phyloP scores from a whole-genome alignment of 2,329 filamentous ascomycete genomes.

The Nothophaeocryptopus gaeumannii region DNA sequence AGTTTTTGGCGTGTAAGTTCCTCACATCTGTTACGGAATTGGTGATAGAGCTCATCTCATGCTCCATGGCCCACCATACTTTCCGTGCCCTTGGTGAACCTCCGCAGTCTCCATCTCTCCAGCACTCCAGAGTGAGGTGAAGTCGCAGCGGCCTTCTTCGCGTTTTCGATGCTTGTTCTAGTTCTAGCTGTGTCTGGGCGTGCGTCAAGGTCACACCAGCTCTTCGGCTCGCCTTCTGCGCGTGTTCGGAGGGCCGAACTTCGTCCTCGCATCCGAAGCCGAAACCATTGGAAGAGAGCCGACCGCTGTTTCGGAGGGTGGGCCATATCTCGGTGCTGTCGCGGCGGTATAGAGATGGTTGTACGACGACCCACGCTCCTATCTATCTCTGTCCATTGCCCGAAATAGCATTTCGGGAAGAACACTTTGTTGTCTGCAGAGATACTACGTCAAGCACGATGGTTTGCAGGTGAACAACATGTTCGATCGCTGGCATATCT shows the following conservation, averaged over 20 bases:
- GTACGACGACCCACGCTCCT: constrained; percentile 1
- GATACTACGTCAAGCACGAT: not conserved
- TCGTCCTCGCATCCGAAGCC: constrained; percentile 11
- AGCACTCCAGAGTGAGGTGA: not conserved
- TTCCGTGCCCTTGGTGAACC: too few relatives aligned
- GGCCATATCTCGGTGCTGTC: constrained; percentile 19
- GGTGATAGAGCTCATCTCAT: too few relatives aligned
- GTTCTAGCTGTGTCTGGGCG: constrained; percentile 15
- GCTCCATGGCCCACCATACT: too few relatives aligned
- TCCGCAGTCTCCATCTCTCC: too few relatives aligned
- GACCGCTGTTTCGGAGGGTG: constrained; percentile 4
- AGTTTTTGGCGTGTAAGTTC: too few relatives aligned
- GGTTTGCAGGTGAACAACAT: not conserved
- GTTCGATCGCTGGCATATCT: not conserved
- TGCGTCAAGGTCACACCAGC: constrained; percentile 13
- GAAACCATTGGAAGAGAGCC: constrained; percentile 3
- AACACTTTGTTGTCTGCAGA: not conserved
- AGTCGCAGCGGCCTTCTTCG: constrained; percentile 9
- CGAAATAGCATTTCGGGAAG: not conserved
- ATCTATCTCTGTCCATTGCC: not conserved
- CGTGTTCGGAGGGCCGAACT: constrained; percentile 8
- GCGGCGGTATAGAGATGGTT: constrained; percentile 13
- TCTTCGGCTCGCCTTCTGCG: not conserved
- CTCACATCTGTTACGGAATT: too few relatives aligned
- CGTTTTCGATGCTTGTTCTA: constrained; percentile 17